Evolutionary conservation across 1,284 basidiomycete genomes (phyloP).

Genomic region (Ustilago loliicola): DNA sequence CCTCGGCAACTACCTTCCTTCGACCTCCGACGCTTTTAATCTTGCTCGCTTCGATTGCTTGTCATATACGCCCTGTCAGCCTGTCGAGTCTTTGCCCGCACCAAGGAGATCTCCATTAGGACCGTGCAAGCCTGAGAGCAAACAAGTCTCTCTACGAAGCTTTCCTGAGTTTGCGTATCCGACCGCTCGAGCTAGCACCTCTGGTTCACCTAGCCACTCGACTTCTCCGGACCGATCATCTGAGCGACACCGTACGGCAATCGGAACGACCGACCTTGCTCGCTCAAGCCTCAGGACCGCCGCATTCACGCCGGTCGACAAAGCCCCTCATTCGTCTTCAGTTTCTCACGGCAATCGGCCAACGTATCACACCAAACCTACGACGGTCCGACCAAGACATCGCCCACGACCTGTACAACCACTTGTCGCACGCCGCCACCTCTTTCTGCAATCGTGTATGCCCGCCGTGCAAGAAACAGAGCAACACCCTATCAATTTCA

Average conservation of each 20-base stretch:
- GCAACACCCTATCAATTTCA: constrained; percentile 12
- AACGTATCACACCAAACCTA: background rate
- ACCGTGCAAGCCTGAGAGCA: background rate
- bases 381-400: background rate
- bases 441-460: background rate
- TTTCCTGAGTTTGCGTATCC: background rate
- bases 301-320: background rate
- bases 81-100: too few species aligned
- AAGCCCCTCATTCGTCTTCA: background rate
- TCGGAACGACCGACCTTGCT: background rate
- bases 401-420: background rate
- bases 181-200: background rate
- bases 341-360: background rate
- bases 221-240: background rate
- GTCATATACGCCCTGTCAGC: too few species aligned
- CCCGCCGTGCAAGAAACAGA: background rate
- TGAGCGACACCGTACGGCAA: background rate
- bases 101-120: background rate
- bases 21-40: background rate
- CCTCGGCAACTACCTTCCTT: background rate
- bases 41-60: background rate
- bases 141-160: background rate
- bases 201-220: background rate
- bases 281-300: background rate
- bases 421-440: background rate